Conservation (phyloP, 2,329 filamentous ascomycete species). For the Fusarium tjaetaba region DNA sequence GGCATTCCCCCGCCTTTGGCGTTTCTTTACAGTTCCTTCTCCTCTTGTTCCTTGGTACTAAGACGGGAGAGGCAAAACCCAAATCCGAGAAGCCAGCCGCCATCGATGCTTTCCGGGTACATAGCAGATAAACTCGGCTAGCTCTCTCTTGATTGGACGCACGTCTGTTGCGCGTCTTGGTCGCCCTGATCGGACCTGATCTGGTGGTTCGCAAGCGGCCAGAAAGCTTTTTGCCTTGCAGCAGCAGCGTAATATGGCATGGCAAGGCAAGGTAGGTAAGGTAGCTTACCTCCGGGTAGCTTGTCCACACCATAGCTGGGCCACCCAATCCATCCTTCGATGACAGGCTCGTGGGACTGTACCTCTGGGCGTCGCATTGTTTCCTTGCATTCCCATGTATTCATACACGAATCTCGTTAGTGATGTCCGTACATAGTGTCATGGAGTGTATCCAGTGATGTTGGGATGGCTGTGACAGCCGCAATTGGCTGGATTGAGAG, state of each 20-base stretch:
- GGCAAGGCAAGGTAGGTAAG: constrained; percentile 7
- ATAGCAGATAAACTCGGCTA: not conserved
- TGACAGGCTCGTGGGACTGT: constrained; percentile 35
- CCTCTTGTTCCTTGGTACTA: not conserved
- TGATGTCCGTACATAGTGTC: constrained; percentile 22
- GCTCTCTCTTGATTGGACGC: constrained; percentile 19
- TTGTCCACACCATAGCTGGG: constrained; percentile 32
- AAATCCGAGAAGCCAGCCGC: constrained; percentile 12
- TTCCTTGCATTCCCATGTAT: constrained; percentile 36
- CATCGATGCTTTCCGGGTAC: constrained; percentile 24
- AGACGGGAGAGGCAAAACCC: constrained; percentile 26
- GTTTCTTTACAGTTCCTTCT: not conserved
- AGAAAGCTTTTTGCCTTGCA: constrained; percentile 17
- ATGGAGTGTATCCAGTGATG: constrained; percentile 39
- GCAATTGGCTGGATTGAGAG: constrained; percentile 33
- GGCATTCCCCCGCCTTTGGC: constrained; percentile 3
- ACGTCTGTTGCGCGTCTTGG: constrained; percentile 29
- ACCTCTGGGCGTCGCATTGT: constrained; percentile 20
- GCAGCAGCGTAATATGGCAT: constrained; percentile 2
- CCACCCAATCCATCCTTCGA: constrained; percentile 31
- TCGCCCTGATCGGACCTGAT: constrained; percentile 25
- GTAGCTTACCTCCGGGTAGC: constrained; percentile 29
- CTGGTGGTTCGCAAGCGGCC: constrained; percentile 27
- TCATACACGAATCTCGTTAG: constrained; percentile 30
- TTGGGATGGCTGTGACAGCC: constrained; percentile 19